Evolutionary conservation across 805 yeast genomes (phyloP), one percentile per base, ranked within the genome.

Genomic region (Tetrapisispora nanseiensis): DNA sequence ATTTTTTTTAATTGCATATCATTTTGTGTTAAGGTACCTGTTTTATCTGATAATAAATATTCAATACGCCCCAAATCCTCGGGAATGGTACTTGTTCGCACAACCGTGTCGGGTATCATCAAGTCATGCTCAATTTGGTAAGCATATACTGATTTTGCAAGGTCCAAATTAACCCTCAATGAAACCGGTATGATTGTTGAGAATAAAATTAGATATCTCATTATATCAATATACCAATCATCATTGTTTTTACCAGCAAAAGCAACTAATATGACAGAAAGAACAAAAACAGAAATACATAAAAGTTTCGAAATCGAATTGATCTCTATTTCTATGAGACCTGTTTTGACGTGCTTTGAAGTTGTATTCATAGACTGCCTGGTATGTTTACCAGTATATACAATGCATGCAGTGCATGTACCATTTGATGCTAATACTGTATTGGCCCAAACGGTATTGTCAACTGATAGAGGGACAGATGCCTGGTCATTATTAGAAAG

Each of bases 61-160:
- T 92, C 97, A 36, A 92, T 85, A 52, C 99, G 73, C 22, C 99
- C 99, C 50, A 92, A 70, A 64, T 92, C 99, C 62, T 92, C 99
- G 1, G 98, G 98, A 33, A 92, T 92, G 0, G 98, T 94, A 43
- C 96, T 86, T 1, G 98, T 92, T 57, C 99, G 76, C 6, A 94
- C 99, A 40, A 94, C 78, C 0, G 97, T 89, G 8, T 80, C 86
- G 1, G 86, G 80, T 15, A 92, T 92, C 4, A 78, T 71, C 13
- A 59, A 49, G 59, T 92, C 99, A 47, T 85, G 87, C 60, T 92
- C 95, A 48, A 94, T 92, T 59, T 92, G 96, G 46, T 85, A 80
- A 1, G 97, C 96, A 57, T 90, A 92, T 1, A 92, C 97, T 0
- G 95, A 81, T 62, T 92, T 92, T 8, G 96, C 98, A 56, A 92